These are phyloP conservation scores for Diaporthe helianthi DNA, from an alignment of 2,329 filamentous ascomycete species.

Conservation along the genomic window DNA sequence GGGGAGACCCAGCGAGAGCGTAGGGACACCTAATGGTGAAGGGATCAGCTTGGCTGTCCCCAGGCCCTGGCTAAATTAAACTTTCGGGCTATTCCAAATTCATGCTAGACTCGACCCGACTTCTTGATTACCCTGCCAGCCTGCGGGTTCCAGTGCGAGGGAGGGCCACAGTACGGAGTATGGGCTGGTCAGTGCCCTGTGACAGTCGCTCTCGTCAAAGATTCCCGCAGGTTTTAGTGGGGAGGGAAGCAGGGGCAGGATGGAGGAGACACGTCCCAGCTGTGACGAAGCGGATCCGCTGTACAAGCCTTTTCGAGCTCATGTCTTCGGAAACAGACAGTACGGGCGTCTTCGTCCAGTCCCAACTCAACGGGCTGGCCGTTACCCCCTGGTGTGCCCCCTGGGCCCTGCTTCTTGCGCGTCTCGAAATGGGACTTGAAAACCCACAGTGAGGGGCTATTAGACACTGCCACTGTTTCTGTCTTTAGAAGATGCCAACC, in stretches of 20 bases:
- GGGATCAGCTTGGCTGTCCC: constrained; percentile 29
- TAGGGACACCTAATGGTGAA: constrained; percentile 27
- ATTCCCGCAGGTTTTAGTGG: constrained; percentile 22
- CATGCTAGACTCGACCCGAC: constrained; percentile 21
- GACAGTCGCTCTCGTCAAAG: constrained; percentile 31
- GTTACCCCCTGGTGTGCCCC: constrained; percentile 29
- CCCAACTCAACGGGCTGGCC: constrained; percentile 19
- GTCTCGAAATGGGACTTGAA: constrained; percentile 19
- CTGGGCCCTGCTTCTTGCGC: constrained; percentile 31
- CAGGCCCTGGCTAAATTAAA: constrained; percentile 28
- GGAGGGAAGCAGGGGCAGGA: constrained; percentile 27
- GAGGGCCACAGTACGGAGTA: constrained; percentile 28
- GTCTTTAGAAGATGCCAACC: constrained; percentile 5
- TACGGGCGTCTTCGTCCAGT: constrained; percentile 8
- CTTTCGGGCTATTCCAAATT: constrained; percentile 28
- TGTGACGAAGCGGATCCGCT: constrained; percentile 32
- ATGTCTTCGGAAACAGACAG: constrained; percentile 18
- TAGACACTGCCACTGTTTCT: constrained; percentile 32
- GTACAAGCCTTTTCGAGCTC: constrained; percentile 27
- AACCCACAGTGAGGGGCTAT: constrained; percentile 31
- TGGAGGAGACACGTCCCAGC: constrained; percentile 14
- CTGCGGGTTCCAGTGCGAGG: constrained; percentile 21
- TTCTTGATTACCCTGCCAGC: constrained; percentile 28
- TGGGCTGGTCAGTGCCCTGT: constrained; percentile 29
- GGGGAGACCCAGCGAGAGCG: constrained; percentile 28